A percentile compares a stretch with the other conserved stretches of the same genome.
These are phyloP conservation scores for Purpureocillium lavendulum DNA, from an alignment of 2,329 filamentous ascomycete genomes.

Conservation along the genomic window DNA sequence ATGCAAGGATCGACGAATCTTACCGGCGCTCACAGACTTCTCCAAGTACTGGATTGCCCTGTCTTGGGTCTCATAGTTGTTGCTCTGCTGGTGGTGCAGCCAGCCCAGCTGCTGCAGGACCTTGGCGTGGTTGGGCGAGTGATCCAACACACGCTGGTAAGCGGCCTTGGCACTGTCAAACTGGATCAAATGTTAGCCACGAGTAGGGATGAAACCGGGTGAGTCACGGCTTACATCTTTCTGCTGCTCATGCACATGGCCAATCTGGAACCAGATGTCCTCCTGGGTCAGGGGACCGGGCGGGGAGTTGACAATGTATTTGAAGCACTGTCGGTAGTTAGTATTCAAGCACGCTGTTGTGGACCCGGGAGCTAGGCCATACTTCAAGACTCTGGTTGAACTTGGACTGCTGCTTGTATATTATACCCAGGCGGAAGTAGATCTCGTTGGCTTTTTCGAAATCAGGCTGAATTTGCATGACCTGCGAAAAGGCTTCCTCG, in stretches of 20 bases:
- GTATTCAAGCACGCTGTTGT: background rate
- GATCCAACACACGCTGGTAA: slow-evolving; percentile 86
- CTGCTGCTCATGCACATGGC: slow-evolving; percentile 96
- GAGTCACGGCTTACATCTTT: slow-evolving; percentile 76
- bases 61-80: slow-evolving; percentile 84
- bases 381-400: slow-evolving; percentile 89
- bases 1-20: slow-evolving; percentile 22
- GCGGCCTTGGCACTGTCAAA: slow-evolving; percentile 89
- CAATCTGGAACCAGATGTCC: slow-evolving; percentile 99
- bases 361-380: slow-evolving; percentile 18
- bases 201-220: slow-evolving; percentile 8
- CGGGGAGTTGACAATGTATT: slow-evolving; percentile 91
- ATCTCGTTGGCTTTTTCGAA: slow-evolving; percentile 99
- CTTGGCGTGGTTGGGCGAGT: slow-evolving; percentile 94
- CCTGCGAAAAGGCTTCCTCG: slow-evolving; percentile 95
- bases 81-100: slow-evolving; percentile 95
- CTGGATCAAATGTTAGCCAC: slow-evolving; percentile 40
- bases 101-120: slow-evolving; percentile 96
- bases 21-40: slow-evolving; percentile 89
- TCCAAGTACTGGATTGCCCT: slow-evolving; percentile 95
- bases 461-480: slow-evolving; percentile 96
- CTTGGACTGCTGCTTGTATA: slow-evolving; percentile 97
- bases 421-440: slow-evolving; percentile 97
- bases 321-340: slow-evolving; percentile 66
- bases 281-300: slow-evolving; percentile 90